A percentile compares a stretch with the other conserved stretches of the same genome.
Conservation (phyloP, 371 early-diverging fungal genomes). For the Phascolomyces articulosus region DNA sequence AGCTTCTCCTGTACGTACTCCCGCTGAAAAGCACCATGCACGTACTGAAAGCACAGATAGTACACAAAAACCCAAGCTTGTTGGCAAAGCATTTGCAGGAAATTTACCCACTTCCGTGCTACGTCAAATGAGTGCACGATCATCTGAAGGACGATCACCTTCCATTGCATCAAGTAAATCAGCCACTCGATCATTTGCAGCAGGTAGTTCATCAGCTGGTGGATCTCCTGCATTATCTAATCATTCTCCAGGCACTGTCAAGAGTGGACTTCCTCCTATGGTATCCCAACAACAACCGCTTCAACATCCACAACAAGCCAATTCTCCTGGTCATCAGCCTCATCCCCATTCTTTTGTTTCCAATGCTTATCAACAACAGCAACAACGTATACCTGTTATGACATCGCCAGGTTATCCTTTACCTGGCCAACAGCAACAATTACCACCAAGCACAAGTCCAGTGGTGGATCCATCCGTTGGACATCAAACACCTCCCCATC, state of each 20-base stretch:
- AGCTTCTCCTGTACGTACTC: neutral
- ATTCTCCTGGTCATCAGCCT: constrained; percentile 3
- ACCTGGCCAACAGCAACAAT: too few species aligned
- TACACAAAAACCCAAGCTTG: constrained; percentile 26
- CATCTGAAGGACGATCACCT: constrained; percentile 43
- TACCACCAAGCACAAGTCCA: neutral
- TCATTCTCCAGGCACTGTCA: constrained; percentile 23
- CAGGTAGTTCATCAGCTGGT: constrained; percentile 8
- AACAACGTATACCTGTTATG: constrained; percentile 13
- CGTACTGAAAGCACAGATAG: constrained; percentile 2
- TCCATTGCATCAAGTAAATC: constrained; percentile 30
- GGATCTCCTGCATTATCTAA: constrained; percentile 18
- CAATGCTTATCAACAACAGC: constrained; percentile 5
- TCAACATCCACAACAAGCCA: constrained; percentile 15
- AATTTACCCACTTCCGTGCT: constrained; percentile 71
- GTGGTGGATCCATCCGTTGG: neutral
- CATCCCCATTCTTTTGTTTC: neutral
- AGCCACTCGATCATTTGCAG: neutral
- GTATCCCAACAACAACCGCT: neutral
- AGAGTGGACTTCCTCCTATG: constrained; percentile 5
- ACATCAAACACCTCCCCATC: neutral
- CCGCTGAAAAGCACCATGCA: constrained; percentile 12
- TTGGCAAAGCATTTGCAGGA: constrained; percentile 55
- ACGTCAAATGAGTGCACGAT: constrained; percentile 66
- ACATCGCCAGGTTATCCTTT: constrained; percentile 17